phyloP scores from a whole-genome alignment of 495 filamentous ascomycete genomes.

The Neurospora hispaniola region DNA sequence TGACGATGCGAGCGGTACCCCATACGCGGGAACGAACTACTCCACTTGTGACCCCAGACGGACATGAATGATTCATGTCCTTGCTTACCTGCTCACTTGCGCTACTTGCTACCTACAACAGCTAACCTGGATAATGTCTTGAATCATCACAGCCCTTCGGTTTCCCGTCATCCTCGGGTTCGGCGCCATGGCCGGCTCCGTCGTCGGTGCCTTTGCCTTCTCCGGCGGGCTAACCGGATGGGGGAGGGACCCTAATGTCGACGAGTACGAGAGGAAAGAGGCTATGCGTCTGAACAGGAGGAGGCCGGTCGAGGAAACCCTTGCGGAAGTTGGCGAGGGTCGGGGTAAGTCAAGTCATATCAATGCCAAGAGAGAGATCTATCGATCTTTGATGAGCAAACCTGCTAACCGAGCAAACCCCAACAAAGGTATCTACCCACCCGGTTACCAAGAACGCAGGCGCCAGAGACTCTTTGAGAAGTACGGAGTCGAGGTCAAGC shows the following conservation, averaged over 20 bases:
- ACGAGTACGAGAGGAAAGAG: conserved; percentile 76
- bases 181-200: conserved; percentile 52
- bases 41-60: neutral
- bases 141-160: conserved; percentile 42
- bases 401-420: neutral
- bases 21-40: neutral
- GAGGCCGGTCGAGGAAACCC: conserved; percentile 69
- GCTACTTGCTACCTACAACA: conserved; percentile 19
- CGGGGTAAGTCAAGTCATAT: conserved; percentile 49
- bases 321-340: conserved; percentile 78
- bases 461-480: conserved; percentile 74
- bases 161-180: conserved; percentile 73
- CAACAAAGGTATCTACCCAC: conserved; percentile 61
- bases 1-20: neutral
- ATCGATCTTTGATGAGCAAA: neutral
- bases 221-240: conserved; percentile 59
- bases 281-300: conserved; percentile 61
- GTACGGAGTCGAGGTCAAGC: conserved; percentile 76
- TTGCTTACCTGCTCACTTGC: neutral
- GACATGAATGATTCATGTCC: neutral
- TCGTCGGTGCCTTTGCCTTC: conserved; percentile 63
- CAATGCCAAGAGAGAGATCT: too few species aligned
- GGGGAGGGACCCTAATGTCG: conserved; percentile 44
- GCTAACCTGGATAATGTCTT: neutral
- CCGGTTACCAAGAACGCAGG: conserved; percentile 81